These are phyloP conservation scores for Fusarium incarnatum DNA, from an alignment of 2,329 filamentous ascomycete genomes.

Conservation along the genomic window DNA sequence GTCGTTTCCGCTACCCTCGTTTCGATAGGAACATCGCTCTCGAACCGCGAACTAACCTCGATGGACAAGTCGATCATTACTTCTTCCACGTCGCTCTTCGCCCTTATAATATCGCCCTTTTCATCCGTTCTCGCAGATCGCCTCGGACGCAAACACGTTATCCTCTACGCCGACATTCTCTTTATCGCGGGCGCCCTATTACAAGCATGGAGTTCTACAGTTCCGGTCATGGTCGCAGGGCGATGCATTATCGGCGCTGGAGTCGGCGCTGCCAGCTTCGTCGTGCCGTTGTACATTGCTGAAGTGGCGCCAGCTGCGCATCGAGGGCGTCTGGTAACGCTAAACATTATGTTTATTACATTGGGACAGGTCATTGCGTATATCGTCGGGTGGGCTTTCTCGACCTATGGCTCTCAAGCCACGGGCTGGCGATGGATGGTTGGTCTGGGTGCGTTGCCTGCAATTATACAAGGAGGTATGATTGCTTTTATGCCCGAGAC, in stretches of 20 bases:
- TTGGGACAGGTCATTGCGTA: constrained; percentile 91
- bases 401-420: constrained; percentile 60
- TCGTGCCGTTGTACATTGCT: constrained; percentile 88
- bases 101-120: constrained; percentile 71
- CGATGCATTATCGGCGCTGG: constrained; percentile 77
- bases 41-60: constrained; percentile 66
- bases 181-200: constrained; percentile 75
- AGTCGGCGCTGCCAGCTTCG: constrained; percentile 82
- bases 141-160: constrained; percentile 70
- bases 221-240: constrained; percentile 74
- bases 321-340: constrained; percentile 83
- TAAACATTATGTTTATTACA: constrained; percentile 86
- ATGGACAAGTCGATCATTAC: constrained; percentile 78
- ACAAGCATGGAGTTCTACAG: constrained; percentile 70
- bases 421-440: constrained; percentile 93
- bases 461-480: constrained; percentile 75
- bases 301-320: constrained; percentile 83
- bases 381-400: constrained; percentile 81
- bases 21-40: constrained; percentile 70
- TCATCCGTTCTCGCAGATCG: constrained; percentile 73
- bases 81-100: constrained; percentile 74
- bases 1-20: constrained; percentile 77
- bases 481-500: constrained; percentile 85
- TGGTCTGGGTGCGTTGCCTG: constrained; percentile 83
- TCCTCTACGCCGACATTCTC: constrained; percentile 72